A percentile compares a stretch with the other conserved stretches of the same genome.
Conservation (phyloP, 805 yeast species). For the Maudiozyma saulgeensis region DNA sequence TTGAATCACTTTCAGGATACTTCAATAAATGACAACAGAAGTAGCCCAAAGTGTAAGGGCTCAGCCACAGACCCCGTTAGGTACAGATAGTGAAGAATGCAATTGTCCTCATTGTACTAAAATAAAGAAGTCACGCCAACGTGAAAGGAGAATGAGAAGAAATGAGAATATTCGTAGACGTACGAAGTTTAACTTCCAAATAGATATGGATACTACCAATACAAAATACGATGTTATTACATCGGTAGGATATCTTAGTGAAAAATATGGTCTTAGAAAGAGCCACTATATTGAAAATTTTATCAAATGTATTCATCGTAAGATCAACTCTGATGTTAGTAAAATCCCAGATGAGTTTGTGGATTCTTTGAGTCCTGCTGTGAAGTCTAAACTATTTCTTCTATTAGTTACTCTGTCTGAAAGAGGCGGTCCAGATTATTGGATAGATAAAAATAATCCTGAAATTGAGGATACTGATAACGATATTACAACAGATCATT, state of each 20-base stretch:
- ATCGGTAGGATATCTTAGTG: slow-evolving; percentile 24
- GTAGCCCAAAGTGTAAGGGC: not conserved
- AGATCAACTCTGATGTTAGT: slow-evolving; percentile 23
- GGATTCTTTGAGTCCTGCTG: slow-evolving; percentile 20
- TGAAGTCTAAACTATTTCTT: slow-evolving; percentile 24
- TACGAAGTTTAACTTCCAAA: slow-evolving; percentile 14
- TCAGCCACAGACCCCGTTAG: not conserved
- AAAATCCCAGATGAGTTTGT: slow-evolving; percentile 18
- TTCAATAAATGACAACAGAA: not conserved
- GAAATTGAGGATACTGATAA: not conserved
- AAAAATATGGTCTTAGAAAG: slow-evolving; percentile 26
- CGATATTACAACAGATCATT: not conserved
- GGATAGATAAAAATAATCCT: slow-evolving; percentile 24
- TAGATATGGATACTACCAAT: slow-evolving; percentile 18
- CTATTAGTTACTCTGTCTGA: slow-evolving; percentile 25
- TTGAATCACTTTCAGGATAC: too few relatives aligned
- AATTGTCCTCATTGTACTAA: not conserved
- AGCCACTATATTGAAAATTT: slow-evolving; percentile 23
- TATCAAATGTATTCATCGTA: slow-evolving; percentile 25
- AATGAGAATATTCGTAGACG: slow-evolving; percentile 7
- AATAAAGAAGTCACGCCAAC: not conserved
- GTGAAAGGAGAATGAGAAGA: slow-evolving; percentile 5
- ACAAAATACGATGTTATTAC: slow-evolving; percentile 25
- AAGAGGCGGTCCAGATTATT: slow-evolving; percentile 30
- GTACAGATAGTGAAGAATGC: not conserved